Conservation (phyloP, 345 rosid genomes). For the Dovyalis caffra region DNA sequence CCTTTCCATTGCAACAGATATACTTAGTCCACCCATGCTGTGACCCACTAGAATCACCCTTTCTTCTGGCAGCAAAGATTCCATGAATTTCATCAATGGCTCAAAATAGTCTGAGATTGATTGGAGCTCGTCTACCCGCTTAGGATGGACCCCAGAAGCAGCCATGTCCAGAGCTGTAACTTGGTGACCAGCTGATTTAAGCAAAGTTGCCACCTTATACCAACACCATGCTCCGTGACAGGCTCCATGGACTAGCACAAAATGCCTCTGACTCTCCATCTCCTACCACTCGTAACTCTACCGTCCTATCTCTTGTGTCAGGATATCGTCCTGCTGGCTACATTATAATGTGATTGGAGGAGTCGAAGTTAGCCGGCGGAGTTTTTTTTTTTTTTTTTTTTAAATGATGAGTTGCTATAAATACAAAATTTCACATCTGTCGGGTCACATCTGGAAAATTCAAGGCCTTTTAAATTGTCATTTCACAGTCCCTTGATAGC, state of each 20-base stretch:
- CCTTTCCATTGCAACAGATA: constrained; percentile 44
- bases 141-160: constrained; percentile 31
- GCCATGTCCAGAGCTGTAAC: constrained; percentile 37
- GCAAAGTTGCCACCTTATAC: constrained; percentile 30
- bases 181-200: constrained; percentile 24
- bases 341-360: neutral
- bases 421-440: too few relatives aligned
- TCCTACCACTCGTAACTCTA: neutral
- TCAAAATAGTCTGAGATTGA: constrained; percentile 30
- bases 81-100: constrained; percentile 38
- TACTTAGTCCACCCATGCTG: constrained; percentile 31
- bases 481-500: too few relatives aligned
- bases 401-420: too few relatives aligned
- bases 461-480: too few relatives aligned
- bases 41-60: constrained; percentile 45
- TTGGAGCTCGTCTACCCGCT: constrained; percentile 18
- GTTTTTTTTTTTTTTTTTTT: too few relatives aligned
- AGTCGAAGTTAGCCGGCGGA: neutral
- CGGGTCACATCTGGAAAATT: too few relatives aligned
- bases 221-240: constrained; percentile 43
- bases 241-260: constrained; percentile 29
- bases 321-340: neutral
- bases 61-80: constrained; percentile 26
- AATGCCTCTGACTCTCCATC: constrained; percentile 13
- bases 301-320: neutral